A percentile compares a stretch with the other conserved stretches of the same genome.
Evolutionary conservation across 768 basidiomycete species (phyloP).

Genomic region (Kwoniella europaea): DNA sequence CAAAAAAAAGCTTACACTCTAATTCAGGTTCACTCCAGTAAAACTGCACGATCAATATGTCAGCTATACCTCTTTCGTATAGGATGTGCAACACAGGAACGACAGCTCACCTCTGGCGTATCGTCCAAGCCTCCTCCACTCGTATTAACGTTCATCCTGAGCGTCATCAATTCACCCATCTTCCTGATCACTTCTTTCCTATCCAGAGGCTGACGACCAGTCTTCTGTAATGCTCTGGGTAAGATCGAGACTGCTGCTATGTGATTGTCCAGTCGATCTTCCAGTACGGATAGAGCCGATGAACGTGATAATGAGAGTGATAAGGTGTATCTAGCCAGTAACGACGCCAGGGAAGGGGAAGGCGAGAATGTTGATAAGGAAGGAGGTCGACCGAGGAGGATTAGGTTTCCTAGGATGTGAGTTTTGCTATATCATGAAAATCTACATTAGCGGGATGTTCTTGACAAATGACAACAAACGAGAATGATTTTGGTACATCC

Average conservation of each 20-base stretch:
- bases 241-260: conserved; percentile 79
- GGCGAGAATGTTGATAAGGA: conserved; percentile 65
- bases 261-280: conserved; percentile 80
- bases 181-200: conserved; percentile 86
- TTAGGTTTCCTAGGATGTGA: conserved; percentile 86
- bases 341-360: conserved; percentile 67
- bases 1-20: conserved; percentile 66
- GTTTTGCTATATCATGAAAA: conserved; percentile 66
- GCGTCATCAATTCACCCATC: conserved; percentile 86
- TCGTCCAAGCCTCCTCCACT: conserved; percentile 57
- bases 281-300: conserved; percentile 83
- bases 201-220: conserved; percentile 81
- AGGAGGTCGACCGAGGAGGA: conserved; percentile 77
- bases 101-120: conserved; percentile 51
- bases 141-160: conserved; percentile 88
- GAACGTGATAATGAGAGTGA: conserved; percentile 90
- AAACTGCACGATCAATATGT: conserved; percentile 68
- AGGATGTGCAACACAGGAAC: too few species aligned
- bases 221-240: conserved; percentile 74
- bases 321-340: conserved; percentile 86
- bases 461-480: background rate
- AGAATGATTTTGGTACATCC: background rate
- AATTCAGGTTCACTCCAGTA: conserved; percentile 94
- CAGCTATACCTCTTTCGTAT: background rate
- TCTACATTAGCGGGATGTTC: background rate